Evolutionary conservation across 306 rosid genomes (phyloP).

Genomic region (Luffa acutangula): DNA sequence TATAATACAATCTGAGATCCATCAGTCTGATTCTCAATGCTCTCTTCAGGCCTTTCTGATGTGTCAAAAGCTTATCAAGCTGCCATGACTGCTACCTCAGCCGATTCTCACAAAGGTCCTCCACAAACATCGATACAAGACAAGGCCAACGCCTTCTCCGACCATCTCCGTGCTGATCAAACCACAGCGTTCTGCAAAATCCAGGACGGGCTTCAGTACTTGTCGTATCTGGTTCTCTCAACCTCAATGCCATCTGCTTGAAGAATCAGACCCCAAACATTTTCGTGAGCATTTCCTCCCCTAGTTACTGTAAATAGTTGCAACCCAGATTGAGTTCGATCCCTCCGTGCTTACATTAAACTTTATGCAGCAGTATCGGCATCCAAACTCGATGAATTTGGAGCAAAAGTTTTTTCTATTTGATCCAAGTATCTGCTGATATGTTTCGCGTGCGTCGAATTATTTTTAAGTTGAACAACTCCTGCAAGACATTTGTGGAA

Average conservation of each 20-base stretch:
- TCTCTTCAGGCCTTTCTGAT: conserved; percentile 68
- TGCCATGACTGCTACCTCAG: conserved; percentile 54
- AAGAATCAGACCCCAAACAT: conserved; percentile 3
- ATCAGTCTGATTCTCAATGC: neutral
- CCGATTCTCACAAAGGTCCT: conserved; percentile 44
- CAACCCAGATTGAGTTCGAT: neutral
- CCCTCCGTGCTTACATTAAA: neutral
- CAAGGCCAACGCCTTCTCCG: conserved; percentile 51
- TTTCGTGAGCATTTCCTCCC: conserved; percentile 1
- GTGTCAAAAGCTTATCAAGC: conserved; percentile 76
- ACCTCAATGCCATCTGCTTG: conserved; percentile 66
- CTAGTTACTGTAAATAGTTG: conserved; percentile 7
- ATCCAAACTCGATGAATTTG: conserved; percentile 1
- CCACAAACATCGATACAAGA: conserved; percentile 49
- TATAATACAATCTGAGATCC: neutral
- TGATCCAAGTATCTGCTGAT: conserved; percentile 8
- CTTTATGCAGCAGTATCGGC: neutral
- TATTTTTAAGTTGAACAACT: neutral
- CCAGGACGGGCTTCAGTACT: conserved; percentile 78
- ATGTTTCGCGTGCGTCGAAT: neutral
- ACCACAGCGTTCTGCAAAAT: conserved; percentile 61
- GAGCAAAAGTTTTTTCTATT: conserved; percentile 7
- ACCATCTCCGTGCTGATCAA: conserved; percentile 59
- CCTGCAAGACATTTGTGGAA: neutral
- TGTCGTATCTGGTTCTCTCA: conserved; percentile 64